Base-by-base conservation (phyloP, 2,329 filamentous ascomycete species). In the Fusarium luffae region DNA sequence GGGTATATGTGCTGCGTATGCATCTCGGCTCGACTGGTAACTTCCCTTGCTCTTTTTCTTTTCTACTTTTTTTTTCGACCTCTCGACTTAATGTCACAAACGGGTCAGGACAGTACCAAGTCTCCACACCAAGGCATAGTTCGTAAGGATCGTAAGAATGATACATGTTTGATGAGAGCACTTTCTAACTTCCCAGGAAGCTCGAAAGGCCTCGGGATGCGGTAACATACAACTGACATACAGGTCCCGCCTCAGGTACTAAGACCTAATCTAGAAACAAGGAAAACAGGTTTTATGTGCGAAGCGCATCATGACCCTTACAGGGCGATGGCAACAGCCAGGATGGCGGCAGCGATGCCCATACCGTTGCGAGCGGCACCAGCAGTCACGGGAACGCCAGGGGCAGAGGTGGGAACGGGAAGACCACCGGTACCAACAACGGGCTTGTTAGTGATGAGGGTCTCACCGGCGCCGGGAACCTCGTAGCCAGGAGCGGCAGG, bases 81-180 rank as follows among this genome's bases (percentile, higher is more conserved):
- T 59, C 47, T 25, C 46, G 57, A 63, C 68, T 56, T 64, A 9
- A 68, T 43, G 54, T 61, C 63, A 66, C 43, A 68, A 51, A 44
- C 61, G 59, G 64, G 52, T 60, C 54, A 34, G 48, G 58, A 41
- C 58, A 73, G 63, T 58, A 65, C 71, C 63, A 63, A 71, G 63
- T 65, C 61, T 74, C 68, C 70, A 70, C 76, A 73, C 70, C 72
- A 77, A 76, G 75, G 69, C 72, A 74, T 75, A 71, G 77, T 80
- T 85, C 82, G 81, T 85, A 86, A 86, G 83, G 85, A 87, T 86
- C 85, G 85, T 87, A 83, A 85, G 84, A 86, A 86, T 82, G 78
- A 78, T 79, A 85, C 75, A 71, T 75, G 65, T 75, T 65, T 68
- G 59, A 59, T 65, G 57, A 62, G 63, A 48, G 56, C 64, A 54